These are phyloP conservation scores for Verticillium nubilum DNA, from an alignment of 2,329 filamentous ascomycete species.

Conservation along the genomic window DNA sequence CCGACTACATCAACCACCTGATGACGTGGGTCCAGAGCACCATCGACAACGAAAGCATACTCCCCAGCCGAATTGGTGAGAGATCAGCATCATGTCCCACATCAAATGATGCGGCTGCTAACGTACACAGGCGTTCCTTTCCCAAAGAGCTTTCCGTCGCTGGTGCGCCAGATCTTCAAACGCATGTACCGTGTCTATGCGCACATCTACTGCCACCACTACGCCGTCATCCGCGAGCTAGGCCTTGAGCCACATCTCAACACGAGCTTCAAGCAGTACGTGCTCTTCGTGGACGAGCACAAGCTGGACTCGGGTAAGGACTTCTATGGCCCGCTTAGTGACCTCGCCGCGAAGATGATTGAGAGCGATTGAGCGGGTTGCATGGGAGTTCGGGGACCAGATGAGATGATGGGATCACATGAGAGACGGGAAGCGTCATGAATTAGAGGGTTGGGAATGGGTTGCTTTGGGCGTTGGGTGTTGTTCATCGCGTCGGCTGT, in stretches of 20 bases:
- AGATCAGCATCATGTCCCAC: not conserved
- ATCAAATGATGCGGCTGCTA: not conserved
- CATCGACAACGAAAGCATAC: conserved; percentile 91
- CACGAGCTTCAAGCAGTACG: conserved; percentile 99
- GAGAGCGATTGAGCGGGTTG: conserved; percentile 65
- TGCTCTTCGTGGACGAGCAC: conserved; percentile 97
- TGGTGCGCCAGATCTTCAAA: conserved; percentile 97
- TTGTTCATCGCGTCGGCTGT: conserved; percentile 1
- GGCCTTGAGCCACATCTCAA: conserved; percentile 96
- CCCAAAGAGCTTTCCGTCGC: conserved; percentile 81
- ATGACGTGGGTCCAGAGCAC: conserved; percentile 96
- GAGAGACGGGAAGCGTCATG: not conserved
- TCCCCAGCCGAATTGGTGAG: conserved; percentile 85
- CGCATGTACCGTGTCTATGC: conserved; percentile 97
- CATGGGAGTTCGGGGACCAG: not conserved
- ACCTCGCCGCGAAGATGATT: conserved; percentile 96
- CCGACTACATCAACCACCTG: conserved; percentile 94
- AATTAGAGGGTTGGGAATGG: conserved; percentile 1
- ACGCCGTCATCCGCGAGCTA: conserved; percentile 90
- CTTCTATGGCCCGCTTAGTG: conserved; percentile 93
- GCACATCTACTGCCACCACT: conserved; percentile 99
- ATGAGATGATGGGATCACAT: not conserved
- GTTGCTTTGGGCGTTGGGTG: conserved; percentile 12
- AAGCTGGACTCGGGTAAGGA: conserved; percentile 87
- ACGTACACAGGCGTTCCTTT: conserved; percentile 71